phyloP scores from a whole-genome alignment of 2,329 filamentous ascomycete species.

The Ascochyta viciae-villosae region DNA sequence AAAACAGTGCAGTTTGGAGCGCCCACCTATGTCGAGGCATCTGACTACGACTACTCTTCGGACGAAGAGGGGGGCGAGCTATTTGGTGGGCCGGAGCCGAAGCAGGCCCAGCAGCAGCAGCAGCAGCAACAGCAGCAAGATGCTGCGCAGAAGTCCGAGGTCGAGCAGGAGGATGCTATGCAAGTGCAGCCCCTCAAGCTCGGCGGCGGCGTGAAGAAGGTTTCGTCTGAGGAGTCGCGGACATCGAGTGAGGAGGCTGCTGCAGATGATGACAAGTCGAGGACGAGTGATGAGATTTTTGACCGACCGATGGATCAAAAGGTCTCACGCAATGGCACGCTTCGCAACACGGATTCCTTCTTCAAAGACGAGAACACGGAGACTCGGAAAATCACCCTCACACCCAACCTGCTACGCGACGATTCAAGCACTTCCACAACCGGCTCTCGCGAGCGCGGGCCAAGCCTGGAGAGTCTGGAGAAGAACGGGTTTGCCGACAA shows the following conservation, averaged over 20 bases:
- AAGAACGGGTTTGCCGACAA: slow-evolving; percentile 70
- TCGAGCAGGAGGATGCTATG: slow-evolving; percentile 49
- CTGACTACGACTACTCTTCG: slow-evolving; percentile 83
- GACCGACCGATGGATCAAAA: slow-evolving; percentile 54
- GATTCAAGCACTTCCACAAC: slow-evolving; percentile 61
- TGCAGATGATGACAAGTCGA: slow-evolving; percentile 53
- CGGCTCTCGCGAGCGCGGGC: slow-evolving; percentile 57
- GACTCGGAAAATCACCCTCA: slow-evolving; percentile 96
- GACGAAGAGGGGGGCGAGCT: slow-evolving; percentile 69
- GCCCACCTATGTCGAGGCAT: slow-evolving; percentile 87
- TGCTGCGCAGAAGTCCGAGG: slow-evolving; percentile 45
- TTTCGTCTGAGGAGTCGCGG: slow-evolving; percentile 34
- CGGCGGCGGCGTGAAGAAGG: slow-evolving; percentile 41
- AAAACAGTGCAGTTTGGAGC: slow-evolving; percentile 88
- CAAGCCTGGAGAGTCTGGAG: slow-evolving; percentile 79
- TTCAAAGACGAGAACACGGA: slow-evolving; percentile 96
- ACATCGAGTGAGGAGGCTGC: slow-evolving; percentile 47
- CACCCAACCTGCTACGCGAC: slow-evolving; percentile 88
- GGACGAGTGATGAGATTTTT: slow-evolving; percentile 73
- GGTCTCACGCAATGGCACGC: slow-evolving; percentile 78
- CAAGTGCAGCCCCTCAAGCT: slow-evolving; percentile 50
- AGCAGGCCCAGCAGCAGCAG: slow-evolving; percentile 33
- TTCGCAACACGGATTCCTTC: slow-evolving; percentile 94
- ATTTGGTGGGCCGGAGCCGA: slow-evolving; percentile 47
- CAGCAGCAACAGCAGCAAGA: slow-evolving; percentile 33